Conservation (phyloP, 2,329 filamentous ascomycete genomes). For the Monosporascus sp. region DNA sequence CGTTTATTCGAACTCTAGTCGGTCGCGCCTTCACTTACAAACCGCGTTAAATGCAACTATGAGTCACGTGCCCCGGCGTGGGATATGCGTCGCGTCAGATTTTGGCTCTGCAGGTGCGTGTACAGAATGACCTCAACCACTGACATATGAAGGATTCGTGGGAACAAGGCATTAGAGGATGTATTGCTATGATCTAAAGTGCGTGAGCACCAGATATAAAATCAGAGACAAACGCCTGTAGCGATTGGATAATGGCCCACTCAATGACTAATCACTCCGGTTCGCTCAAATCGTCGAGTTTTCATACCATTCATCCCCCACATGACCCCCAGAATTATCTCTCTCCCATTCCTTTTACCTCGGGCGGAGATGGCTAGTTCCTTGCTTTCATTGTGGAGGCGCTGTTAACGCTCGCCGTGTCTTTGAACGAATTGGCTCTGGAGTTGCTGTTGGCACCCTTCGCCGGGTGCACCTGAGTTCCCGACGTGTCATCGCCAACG, state of each 20-base stretch:
- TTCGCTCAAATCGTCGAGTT: background rate
- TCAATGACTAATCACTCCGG: background rate
- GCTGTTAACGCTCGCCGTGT: slow-evolving; percentile 16
- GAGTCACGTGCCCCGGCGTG: too few species aligned
- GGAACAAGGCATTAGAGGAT: too few species aligned
- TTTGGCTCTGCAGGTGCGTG: too few species aligned
- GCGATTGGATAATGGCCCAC: background rate
- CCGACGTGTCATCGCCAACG: slow-evolving; percentile 55
- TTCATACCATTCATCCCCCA: background rate
- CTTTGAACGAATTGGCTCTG: slow-evolving; percentile 8
- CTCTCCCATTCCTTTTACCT: background rate
- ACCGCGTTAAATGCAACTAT: too few species aligned
- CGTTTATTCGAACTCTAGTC: too few species aligned
- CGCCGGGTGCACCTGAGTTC: slow-evolving; percentile 3
- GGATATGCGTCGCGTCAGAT: too few species aligned
- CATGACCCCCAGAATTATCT: background rate
- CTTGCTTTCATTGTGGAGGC: slow-evolving; percentile 12
- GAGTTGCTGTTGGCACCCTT: slow-evolving; percentile 22
- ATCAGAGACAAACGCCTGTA: too few species aligned
- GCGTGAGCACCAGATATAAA: too few species aligned
- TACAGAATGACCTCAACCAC: too few species aligned
- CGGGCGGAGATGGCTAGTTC: slow-evolving; percentile 4
- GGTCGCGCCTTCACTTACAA: too few species aligned
- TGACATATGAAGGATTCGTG: too few species aligned
- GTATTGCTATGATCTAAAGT: too few species aligned